A percentile compares a stretch with the other conserved stretches of the same genome.
phyloP scores from a whole-genome alignment of 331 rosid species.

The Cydonia oblonga region DNA sequence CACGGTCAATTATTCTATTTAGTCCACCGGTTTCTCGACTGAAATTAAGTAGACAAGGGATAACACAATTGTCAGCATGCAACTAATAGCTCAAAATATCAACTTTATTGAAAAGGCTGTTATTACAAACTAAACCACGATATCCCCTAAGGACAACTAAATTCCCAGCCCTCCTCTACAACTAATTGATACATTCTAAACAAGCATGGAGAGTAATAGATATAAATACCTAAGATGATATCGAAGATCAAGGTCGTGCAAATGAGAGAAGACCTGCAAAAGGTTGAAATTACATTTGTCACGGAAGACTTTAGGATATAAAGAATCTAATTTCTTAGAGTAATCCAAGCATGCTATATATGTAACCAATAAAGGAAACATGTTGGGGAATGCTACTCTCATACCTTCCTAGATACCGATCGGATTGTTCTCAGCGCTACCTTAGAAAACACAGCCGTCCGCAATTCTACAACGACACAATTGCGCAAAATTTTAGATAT shows the following conservation, averaged over 20 bases:
- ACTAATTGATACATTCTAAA: background rate
- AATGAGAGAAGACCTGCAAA: slow-evolving; percentile 84
- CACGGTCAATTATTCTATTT: slow-evolving; percentile 92
- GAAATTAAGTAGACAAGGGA: slow-evolving; percentile 23
- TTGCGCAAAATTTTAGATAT: slow-evolving; percentile 3
- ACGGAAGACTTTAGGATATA: background rate
- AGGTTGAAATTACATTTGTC: slow-evolving; percentile 2
- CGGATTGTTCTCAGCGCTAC: slow-evolving; percentile 92
- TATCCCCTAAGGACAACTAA: background rate
- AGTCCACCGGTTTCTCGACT: slow-evolving; percentile 95
- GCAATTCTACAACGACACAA: slow-evolving; percentile 50
- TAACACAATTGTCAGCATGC: background rate
- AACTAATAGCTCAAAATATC: background rate
- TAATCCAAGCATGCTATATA: background rate
- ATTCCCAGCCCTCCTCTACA: background rate
- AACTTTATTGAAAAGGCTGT: background rate
- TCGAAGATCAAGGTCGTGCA: slow-evolving; percentile 91
- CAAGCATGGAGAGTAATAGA: background rate
- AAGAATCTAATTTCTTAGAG: background rate
- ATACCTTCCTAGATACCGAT: slow-evolving; percentile 84
- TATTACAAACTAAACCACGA: background rate
- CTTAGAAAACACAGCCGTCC: slow-evolving; percentile 88
- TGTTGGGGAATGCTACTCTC: background rate
- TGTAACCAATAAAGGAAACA: background rate
- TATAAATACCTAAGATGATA: slow-evolving; percentile 76